phyloP scores from a whole-genome alignment of 192 early-diverging fungal species.

The Coemansia sp. region DNA sequence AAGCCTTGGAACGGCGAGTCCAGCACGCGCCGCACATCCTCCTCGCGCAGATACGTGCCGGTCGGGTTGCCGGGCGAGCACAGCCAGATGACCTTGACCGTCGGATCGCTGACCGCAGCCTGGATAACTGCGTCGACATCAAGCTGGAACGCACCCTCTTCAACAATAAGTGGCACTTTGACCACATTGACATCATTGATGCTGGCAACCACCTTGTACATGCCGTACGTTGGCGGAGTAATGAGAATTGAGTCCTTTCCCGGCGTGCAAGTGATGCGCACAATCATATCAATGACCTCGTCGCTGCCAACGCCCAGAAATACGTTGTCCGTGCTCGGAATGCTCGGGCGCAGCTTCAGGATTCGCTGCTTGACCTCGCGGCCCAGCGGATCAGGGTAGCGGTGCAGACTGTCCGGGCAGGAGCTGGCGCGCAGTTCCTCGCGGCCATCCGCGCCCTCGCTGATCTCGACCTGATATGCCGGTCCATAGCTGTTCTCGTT shows the following conservation, averaged over 20 bases:
- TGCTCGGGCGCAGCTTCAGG: slow-evolving; percentile 59
- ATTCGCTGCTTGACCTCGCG: slow-evolving; percentile 74
- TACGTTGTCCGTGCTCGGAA: slow-evolving; percentile 66
- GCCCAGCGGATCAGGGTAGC: slow-evolving; percentile 97
- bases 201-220: slow-evolving; percentile 91
- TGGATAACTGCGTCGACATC: slow-evolving; percentile 42
- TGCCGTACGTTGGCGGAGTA: slow-evolving; percentile 98
- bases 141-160: slow-evolving; percentile 53
- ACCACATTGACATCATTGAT: slow-evolving; percentile 92
- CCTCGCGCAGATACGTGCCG: slow-evolving; percentile 70
- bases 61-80: slow-evolving; percentile 99
- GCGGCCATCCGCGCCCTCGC: slow-evolving; percentile 14
- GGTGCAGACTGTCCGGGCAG: slow-evolving; percentile 61
- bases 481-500: slow-evolving; percentile 97
- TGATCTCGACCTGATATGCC: slow-evolving; percentile 37
- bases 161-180: slow-evolving; percentile 78
- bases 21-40: slow-evolving; percentile 52
- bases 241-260: slow-evolving; percentile 89
- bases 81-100: slow-evolving; percentile 88
- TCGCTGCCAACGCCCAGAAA: slow-evolving; percentile 98
- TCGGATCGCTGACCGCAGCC: slow-evolving; percentile 61
- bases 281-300: slow-evolving; percentile 89
- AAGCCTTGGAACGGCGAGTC: slow-evolving; percentile 66
- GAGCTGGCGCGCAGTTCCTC: slow-evolving; percentile 9
- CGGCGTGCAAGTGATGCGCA: slow-evolving; percentile 85